Base-by-base conservation (phyloP, 2,329 filamentous ascomycete genomes). In the Cytospora chrysosperma region DNA sequence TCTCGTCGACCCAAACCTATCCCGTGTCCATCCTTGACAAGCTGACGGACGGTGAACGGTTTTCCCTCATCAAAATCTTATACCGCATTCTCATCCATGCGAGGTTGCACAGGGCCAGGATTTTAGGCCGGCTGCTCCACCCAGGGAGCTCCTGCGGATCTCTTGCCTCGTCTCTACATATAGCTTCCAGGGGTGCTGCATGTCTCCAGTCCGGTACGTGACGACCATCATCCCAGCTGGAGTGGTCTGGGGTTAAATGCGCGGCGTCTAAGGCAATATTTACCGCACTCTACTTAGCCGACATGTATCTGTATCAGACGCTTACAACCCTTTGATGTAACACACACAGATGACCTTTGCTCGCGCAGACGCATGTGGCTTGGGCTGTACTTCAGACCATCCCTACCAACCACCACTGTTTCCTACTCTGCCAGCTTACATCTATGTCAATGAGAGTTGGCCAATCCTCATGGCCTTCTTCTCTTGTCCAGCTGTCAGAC, bases 401-500 rank as follows among this genome's bases (percentile, higher is more conserved):
- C 24, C 26, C 47, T 34, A 26, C 27, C 37, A 24, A 26, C 27
- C 34, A 27, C 32, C 27, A 34, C 40, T 27, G 26, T 53, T 49
- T 15, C 40, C 8, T 27, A n/a, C 26, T 61, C 51, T 40, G 51
- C n/a, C 58, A 49, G 21, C 9, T 30, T n/a, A 19, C 37, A 5
- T 49, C 19, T 17, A 34, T 19, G 37, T 5, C 50, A 49, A 55
- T 13, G 37, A 15, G 51, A 49, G 19, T 40, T 8, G 12, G 10
- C 50, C 26, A 34, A 54, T 49, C 64, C 52, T 63, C 43, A 59
- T 63, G 37, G 26, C 43, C 43, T 21, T 43, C 21, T 9, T 53
- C 28, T 49, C 24, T 34, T 28, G 43, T 37, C 55, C 32, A 28
- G 51, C n/a, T 53, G 62, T 61, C 57, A 64, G 62, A 56, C 57